Evolutionary conservation across 169 alveolate genomes (phyloP).

Genomic region (Cryptosporidium felis): DNA sequence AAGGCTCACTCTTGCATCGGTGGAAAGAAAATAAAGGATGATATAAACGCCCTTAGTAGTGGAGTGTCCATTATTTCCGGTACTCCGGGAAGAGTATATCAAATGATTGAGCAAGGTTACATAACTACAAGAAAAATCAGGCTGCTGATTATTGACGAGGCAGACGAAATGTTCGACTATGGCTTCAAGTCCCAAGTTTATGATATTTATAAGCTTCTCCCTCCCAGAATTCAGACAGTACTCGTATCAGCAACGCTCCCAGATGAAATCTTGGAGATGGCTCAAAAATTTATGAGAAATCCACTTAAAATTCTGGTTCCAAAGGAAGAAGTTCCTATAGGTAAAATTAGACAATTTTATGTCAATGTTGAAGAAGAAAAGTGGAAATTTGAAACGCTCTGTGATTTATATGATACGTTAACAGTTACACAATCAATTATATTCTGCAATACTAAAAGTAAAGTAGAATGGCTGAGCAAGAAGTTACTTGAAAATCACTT

Average conservation of each 20-base stretch:
- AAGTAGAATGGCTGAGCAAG: constrained; percentile 97
- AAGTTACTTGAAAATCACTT: constrained; percentile 96
- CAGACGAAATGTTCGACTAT: constrained; percentile 97
- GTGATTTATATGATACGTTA: constrained; percentile 97
- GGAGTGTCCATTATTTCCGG: constrained; percentile 98
- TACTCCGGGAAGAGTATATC: constrained; percentile 98
- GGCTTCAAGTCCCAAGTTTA: constrained; percentile 97
- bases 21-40: constrained; percentile 96
- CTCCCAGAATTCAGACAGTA: constrained; percentile 95
- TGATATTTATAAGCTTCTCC: constrained; percentile 96
- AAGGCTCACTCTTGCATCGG: constrained; percentile 94
- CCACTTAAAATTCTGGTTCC: constrained; percentile 97
- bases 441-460: constrained; percentile 96
- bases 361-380: constrained; percentile 98
- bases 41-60: constrained; percentile 93
- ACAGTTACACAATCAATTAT: constrained; percentile 98
- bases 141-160: constrained; percentile 97
- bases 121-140: constrained; percentile 93
- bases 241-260: constrained; percentile 99
- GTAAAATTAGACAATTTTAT: constrained; percentile 97
- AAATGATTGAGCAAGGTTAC: constrained; percentile 96
- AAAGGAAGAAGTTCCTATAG: constrained; percentile 97
- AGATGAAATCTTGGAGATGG: constrained; percentile 95
- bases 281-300: constrained; percentile 96
- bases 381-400: constrained; percentile 97